Percentiles rank a stretch among this genome's conserved stretches.
phyloP scores from a whole-genome alignment of 495 filamentous ascomycete species.

The Amphirosellinia nigrospora region DNA sequence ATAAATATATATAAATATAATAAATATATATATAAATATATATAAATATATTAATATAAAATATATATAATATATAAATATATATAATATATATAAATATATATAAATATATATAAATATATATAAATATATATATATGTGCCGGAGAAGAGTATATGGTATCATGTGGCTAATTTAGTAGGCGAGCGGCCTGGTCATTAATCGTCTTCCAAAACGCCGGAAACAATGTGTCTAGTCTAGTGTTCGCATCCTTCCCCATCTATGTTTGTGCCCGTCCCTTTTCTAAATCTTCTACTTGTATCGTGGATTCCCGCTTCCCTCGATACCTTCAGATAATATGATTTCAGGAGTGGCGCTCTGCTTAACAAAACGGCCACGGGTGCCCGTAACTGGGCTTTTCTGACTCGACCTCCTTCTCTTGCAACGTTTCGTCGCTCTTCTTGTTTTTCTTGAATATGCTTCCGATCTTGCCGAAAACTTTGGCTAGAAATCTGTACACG shows the following conservation, averaged over 20 bases:
- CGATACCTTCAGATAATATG: constrained; percentile 5
- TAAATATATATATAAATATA: too few species aligned
- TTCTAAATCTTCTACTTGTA: constrained; percentile 25
- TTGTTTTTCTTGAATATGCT: constrained; percentile 30
- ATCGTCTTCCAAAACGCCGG: neutral
- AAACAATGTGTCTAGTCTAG: neutral
- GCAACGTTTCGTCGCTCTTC: neutral
- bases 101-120: too few species aligned
- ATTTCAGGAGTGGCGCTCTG: constrained; percentile 21
- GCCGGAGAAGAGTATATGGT: neutral
- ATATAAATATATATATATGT: too few species aligned
- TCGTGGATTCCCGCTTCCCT: constrained; percentile 13
- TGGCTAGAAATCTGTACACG: constrained; percentile 30
- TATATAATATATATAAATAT: too few species aligned
- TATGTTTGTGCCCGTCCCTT: constrained; percentile 2
- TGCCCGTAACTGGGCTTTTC: constrained; percentile 2
- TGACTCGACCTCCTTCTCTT: neutral
- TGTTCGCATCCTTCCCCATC: neutral
- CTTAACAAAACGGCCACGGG: neutral
- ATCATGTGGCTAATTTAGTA: neutral
- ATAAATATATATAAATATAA: too few species aligned
- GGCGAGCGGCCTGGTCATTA: neutral
- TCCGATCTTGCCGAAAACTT: constrained; percentile 19
- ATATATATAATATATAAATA: too few species aligned
- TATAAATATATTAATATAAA: too few species aligned